These are phyloP conservation scores for Tricholoma furcatifolium DNA, from an alignment of 768 basidiomycete genomes.

Conservation along the genomic window DNA sequence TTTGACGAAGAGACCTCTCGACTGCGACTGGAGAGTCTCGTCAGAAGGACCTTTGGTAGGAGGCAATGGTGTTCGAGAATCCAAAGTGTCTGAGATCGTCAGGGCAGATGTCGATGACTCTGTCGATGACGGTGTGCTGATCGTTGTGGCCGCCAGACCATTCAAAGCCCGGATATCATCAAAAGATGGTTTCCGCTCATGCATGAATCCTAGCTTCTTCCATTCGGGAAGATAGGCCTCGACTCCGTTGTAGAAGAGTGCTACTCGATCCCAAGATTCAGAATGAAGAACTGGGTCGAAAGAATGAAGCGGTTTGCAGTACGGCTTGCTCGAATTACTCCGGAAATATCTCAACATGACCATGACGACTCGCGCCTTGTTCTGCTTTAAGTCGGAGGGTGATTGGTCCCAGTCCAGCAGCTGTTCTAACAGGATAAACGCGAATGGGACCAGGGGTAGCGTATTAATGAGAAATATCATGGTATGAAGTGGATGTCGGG, in stretches of 20 bases:
- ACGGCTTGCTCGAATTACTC: constrained; percentile 2
- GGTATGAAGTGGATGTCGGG: constrained; percentile 1
- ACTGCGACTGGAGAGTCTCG: background rate
- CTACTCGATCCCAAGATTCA: constrained; percentile 3
- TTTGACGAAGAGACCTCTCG: constrained; percentile 2
- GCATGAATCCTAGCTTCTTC: constrained; percentile 7
- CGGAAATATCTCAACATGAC: constrained; percentile 10
- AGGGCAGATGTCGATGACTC: too few species aligned
- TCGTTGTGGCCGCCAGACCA: background rate
- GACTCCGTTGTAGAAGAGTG: background rate
- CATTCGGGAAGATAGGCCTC: constrained; percentile 6
- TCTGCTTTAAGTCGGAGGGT: background rate
- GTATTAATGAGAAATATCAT: background rate
- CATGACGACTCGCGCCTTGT: constrained; percentile 2
- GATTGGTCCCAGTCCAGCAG: constrained; percentile 12
- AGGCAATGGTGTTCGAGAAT: too few species aligned
- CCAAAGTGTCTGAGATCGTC: too few species aligned
- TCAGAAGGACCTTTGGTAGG: too few species aligned
- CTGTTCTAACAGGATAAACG: constrained; percentile 8
- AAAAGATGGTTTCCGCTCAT: background rate
- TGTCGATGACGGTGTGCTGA: background rate
- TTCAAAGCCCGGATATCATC: background rate
- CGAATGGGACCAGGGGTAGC: constrained; percentile 10
- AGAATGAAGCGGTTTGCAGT: constrained; percentile 8
- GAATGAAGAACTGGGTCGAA: constrained; percentile 11